These are phyloP conservation scores for Globisporangium emineosum DNA, from an alignment of 352 stramenopile species.

Conservation along the genomic window DNA sequence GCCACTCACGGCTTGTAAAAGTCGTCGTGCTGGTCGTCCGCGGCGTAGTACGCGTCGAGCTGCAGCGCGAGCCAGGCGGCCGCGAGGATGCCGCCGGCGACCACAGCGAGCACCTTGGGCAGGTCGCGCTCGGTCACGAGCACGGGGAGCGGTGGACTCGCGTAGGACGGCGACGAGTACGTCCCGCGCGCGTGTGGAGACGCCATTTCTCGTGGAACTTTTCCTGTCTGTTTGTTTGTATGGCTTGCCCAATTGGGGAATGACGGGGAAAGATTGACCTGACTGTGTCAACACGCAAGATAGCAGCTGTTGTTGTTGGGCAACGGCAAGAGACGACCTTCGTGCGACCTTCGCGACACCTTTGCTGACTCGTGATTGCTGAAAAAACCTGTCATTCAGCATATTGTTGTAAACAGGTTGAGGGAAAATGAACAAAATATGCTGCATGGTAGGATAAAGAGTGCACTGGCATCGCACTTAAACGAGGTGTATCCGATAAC, in stretches of 20 bases:
- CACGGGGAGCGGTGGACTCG: slow-evolving; percentile 40
- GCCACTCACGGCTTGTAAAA: slow-evolving; percentile 52
- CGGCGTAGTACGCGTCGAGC: slow-evolving; percentile 46
- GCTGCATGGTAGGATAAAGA: neutral
- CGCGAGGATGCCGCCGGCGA: slow-evolving; percentile 29
- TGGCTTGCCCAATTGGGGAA: neutral
- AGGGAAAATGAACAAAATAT: no score
- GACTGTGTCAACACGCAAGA: neutral
- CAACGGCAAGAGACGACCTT: neutral
- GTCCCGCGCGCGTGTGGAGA: neutral
- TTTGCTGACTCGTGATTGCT: neutral
- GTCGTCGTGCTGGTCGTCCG: slow-evolving; percentile 31
- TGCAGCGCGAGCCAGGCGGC: slow-evolving; percentile 44
- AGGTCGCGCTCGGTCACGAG: slow-evolving; percentile 55
- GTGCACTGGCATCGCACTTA: no score
- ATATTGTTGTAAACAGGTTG: neutral
- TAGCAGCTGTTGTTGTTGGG: neutral
- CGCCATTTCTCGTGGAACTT: slow-evolving; percentile 5
- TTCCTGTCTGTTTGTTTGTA: no score
- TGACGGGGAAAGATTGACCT: no score
- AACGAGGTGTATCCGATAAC: no score
- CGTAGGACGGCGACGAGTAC: slow-evolving; percentile 20
- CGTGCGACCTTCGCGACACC: neutral
- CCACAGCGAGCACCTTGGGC: slow-evolving; percentile 32
- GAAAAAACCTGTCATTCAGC: neutral